phyloP scores from a whole-genome alignment of 192 early-diverging fungal species.

The Linnemannia elongata region DNA sequence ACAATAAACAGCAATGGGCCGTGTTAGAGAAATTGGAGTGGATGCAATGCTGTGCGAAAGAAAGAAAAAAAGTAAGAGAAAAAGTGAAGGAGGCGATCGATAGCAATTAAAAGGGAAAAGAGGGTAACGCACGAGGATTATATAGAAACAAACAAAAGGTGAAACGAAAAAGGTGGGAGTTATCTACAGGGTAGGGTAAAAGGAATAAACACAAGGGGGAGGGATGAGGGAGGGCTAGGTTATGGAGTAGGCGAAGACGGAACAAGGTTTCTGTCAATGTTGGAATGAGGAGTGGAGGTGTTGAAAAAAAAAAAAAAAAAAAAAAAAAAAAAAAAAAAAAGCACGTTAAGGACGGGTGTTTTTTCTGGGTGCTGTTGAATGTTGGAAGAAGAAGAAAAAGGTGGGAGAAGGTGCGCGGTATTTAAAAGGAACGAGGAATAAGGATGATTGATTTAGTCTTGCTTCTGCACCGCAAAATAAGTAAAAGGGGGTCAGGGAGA shows the following conservation, averaged over 20 bases:
- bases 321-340: background rate
- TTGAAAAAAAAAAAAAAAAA: background rate
- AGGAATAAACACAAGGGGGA: background rate
- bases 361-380: no score
- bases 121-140: background rate
- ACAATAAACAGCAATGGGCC: no score
- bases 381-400: background rate
- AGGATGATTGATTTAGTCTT: background rate
- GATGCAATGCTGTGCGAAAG: background rate
- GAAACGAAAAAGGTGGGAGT: background rate
- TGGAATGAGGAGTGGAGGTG: background rate
- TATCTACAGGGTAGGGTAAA: background rate
- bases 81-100: background rate
- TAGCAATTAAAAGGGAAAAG: background rate
- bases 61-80: background rate
- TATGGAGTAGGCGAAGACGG: background rate
- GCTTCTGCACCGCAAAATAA: conserved; percentile 5
- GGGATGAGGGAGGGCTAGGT: background rate
- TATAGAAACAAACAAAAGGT: background rate
- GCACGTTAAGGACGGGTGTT: background rate
- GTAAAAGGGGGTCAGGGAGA: background rate
- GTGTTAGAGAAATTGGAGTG: background rate
- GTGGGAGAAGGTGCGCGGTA: background rate
- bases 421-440: background rate
- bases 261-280: no score